Base-by-base conservation (phyloP, 352 stramenopile species). In the Blastocystis hominis region DNA sequence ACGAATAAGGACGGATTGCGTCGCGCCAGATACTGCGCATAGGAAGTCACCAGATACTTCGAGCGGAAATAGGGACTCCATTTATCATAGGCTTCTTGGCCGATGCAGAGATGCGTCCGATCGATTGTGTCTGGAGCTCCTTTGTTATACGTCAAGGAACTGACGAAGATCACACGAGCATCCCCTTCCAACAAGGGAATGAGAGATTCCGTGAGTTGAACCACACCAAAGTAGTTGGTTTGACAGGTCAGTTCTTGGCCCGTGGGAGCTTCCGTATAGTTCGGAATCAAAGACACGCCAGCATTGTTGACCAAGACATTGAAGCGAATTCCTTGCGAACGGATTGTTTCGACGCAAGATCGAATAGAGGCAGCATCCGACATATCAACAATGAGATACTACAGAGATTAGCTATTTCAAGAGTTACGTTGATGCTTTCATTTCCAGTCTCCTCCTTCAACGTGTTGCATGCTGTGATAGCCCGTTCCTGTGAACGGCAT, bases 241-340 rank as follows among this genome's bases (percentile, higher is more conserved):
- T 84, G 72, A 69, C 72, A 84, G 0, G 72, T 84, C 47, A 68
- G 15, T 30, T 84, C 72, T 15, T 68, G 13, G 20, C 72, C 72
- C n/a, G 72, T 84, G 10, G 53, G 17, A 0, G 72, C 50, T n/a
- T 84, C 72, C 6, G 62, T 69, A 53, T 84, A 84, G 20, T 30
- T 47, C 20, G 66, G 72, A 40, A 84, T 53, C 72, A 84, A 47
- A 53, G 50, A 68, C 24, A 84, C 55, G n/a, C 72, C 72, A 4
- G 72, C 72, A 46, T 84, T 84, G 20, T 84, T 84, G 20, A 84
- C 56, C 7, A 84, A 53, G n/a, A 84, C 72, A 20, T 84, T 17
- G 42, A 84, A 66, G n/a, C 68, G 72, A 20, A 84, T 10, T 13
- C 68, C n/a, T 47, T 84, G 20, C 2, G 34, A 30, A 1, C 46